These are phyloP conservation scores for Lichtheimia hyalospora DNA, from an alignment of 371 early-diverging fungal species.

Conservation along the genomic window DNA sequence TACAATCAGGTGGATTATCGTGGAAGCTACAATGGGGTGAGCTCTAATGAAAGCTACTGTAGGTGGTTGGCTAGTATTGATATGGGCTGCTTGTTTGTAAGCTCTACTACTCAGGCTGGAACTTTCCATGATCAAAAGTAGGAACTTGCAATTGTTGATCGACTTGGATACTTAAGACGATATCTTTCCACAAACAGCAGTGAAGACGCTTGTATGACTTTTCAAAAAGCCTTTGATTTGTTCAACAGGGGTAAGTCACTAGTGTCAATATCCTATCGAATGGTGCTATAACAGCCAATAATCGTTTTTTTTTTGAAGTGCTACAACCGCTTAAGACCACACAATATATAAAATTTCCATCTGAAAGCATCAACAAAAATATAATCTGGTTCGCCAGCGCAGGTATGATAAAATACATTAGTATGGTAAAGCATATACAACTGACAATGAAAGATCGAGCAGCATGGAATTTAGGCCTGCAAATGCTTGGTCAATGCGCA, in stretches of 20 bases:
- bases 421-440: not conserved
- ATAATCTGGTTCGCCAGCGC: constrained; percentile 9
- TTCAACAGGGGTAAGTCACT: not conserved
- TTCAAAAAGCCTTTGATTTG: not conserved
- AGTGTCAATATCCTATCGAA: not conserved
- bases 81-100: no score
- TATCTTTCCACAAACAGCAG: not conserved
- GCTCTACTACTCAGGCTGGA: no score
- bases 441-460: not conserved
- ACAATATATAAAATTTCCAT: no score
- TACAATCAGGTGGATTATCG: no score
- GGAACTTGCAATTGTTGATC: no score
- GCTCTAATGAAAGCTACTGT: no score
- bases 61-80: no score
- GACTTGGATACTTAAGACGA: not conserved
- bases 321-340: not conserved
- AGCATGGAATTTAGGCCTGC: constrained; percentile 20
- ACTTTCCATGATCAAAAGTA: no score
- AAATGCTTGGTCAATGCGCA: constrained; percentile 3
- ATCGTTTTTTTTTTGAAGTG: not conserved
- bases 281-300: not conserved
- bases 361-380: not conserved
- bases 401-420: not conserved
- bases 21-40: no score
- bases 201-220: not conserved